Conservation (phyloP, 2,329 filamentous ascomycete species). For the Aspergillus brasiliensis region DNA sequence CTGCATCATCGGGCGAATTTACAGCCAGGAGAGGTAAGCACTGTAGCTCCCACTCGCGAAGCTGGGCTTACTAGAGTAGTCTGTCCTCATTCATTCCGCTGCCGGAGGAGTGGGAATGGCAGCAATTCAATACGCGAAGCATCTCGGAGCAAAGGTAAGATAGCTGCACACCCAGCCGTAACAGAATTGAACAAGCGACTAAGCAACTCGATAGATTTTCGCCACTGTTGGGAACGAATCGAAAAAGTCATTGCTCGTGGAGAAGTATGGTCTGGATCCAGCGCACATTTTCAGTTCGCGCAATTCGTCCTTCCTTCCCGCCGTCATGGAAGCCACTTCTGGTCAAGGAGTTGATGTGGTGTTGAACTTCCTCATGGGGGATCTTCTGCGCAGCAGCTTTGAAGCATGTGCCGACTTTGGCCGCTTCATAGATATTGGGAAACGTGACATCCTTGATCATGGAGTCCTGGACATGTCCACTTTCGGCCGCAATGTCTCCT, state of each 20-base stretch:
- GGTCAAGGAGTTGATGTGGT: constrained; percentile 15
- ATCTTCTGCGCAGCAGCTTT: constrained; percentile 12
- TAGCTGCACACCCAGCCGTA: no score
- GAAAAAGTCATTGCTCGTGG: constrained; percentile 26
- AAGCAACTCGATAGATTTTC: constrained; percentile 15
- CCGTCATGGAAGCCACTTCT: constrained; percentile 1
- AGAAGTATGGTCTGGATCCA: constrained; percentile 11
- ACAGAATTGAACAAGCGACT: no score
- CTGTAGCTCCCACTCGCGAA: background rate
- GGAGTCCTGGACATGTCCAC: background rate
- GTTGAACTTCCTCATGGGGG: constrained; percentile 16
- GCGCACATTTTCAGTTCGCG: constrained; percentile 12
- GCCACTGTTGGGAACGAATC: constrained; percentile 25
- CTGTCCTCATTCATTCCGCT: constrained; percentile 28
- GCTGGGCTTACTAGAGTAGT: background rate
- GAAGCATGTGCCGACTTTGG: constrained; percentile 9
- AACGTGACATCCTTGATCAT: constrained; percentile 6
- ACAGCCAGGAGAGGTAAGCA: constrained; percentile 11
- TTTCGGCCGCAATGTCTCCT: background rate
- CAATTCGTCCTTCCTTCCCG: background rate
- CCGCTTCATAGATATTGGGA: constrained; percentile 19
- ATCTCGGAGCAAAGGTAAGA: constrained; percentile 20
- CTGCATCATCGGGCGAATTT: background rate
- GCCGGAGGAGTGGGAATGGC: constrained; percentile 31
- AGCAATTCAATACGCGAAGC: constrained; percentile 27